Evolutionary conservation across 2,329 filamentous ascomycete genomes (phyloP), one percentile per base, ranked within the genome.

Genomic region (Fusarium sp.): DNA sequence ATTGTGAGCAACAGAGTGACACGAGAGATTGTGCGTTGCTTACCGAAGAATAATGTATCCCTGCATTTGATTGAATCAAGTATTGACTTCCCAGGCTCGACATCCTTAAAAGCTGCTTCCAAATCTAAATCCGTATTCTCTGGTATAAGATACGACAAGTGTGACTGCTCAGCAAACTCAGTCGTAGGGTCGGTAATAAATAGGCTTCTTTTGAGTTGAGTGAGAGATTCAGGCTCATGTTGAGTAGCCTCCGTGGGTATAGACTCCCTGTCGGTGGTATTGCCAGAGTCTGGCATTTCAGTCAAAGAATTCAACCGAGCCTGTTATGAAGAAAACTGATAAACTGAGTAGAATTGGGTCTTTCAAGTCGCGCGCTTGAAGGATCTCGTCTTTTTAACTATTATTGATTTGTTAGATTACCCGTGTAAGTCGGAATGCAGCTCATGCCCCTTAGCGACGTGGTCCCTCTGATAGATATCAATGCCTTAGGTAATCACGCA

Each of bases 21-120:
- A 81, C 88, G 87, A 78, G 73, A 35, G 30, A 62, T 50, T 33
- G 44, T 44, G 47, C 28, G 40, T 19, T 47, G 81, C 88, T 75
- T 85, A 94, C 93, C 93, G 79, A 95, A 94, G 79, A 93, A 92
- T 43, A 95, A 84, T 61, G 87, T 86, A 43, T 92, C 87, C 73
- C 93, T 87, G 75, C 90, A 88, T 47, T 88, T 83, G 77, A 94
- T 86, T 23, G 87, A 87, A 58, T 89, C 86, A 46, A 92, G 85
- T 69, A 85, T 83, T 74, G 83, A 83, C 72, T 84, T 83, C 60
- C 82, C 85, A 72, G 82, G 83, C 16, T 83, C 81, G 8, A 81
- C 80, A 47, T 83, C 80, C 60, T 81, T 82, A 62, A 91, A 85
- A 4, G 82, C 82, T 30, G 88, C 83, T 64, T 90, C 87, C 40